phyloP scores from a whole-genome alignment of 2,329 filamentous ascomycete species.

The Teratosphaeria nubilosa region DNA sequence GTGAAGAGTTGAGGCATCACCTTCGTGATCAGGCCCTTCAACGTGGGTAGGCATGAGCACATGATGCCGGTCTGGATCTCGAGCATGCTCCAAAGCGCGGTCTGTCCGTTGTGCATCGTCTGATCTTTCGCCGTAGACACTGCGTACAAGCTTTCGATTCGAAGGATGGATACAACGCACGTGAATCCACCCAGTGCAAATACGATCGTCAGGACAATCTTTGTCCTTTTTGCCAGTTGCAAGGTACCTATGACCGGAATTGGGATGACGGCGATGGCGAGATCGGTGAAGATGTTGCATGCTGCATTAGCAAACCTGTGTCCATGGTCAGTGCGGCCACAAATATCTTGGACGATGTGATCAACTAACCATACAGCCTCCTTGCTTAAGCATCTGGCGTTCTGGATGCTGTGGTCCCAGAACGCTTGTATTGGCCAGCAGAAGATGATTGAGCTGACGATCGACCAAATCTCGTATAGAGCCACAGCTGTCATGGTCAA shows the following conservation, averaged over 20 bases:
- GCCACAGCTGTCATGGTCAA: conserved; percentile 23
- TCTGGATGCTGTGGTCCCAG: conserved; percentile 26
- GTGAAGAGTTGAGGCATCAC: not conserved
- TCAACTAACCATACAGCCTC: conserved; percentile 31
- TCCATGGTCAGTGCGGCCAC: not conserved
- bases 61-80: conserved; percentile 29
- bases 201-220: conserved; percentile 25
- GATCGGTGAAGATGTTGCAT: conserved; percentile 28
- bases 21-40: conserved; percentile 24
- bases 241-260: conserved; percentile 25
- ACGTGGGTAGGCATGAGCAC: conserved; percentile 28
- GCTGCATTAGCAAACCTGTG: conserved; percentile 27
- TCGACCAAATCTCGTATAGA: conserved; percentile 23
- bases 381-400: conserved; percentile 27
- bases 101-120: conserved; percentile 22
- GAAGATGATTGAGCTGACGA: conserved; percentile 30
- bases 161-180: conserved; percentile 25
- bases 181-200: conserved; percentile 26
- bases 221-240: conserved; percentile 24
- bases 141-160: conserved; percentile 20
- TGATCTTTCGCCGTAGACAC: conserved; percentile 17
- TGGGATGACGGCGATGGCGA: conserved; percentile 25
- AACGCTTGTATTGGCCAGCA: conserved; percentile 34
- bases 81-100: conserved; percentile 26
- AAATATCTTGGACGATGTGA: not conserved